Conservation (phyloP, 139 green algal genomes). For the Haematococcus lacustris region DNA sequence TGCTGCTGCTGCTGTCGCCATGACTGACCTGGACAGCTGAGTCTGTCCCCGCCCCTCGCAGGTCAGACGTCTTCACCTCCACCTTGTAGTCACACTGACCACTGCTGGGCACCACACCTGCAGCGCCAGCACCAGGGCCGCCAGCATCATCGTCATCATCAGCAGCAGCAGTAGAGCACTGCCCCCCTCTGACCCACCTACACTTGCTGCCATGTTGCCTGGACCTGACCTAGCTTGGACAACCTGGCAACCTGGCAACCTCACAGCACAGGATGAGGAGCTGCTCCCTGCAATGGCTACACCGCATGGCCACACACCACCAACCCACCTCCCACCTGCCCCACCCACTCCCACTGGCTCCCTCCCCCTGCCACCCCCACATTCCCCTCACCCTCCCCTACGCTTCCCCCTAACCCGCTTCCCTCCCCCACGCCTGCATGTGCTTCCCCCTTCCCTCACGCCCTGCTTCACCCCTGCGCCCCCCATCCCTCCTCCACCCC, state of each 20-base stretch:
- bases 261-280: background rate
- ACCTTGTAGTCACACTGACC: slow-evolving; percentile 33
- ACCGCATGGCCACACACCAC: background rate
- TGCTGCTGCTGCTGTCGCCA: too few relatives aligned
- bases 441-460: background rate
- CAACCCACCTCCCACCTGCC: background rate
- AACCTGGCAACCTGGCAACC: background rate
- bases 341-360: background rate
- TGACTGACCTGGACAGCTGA: slow-evolving; percentile 25
- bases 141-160: background rate
- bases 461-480: background rate
- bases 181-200: too few relatives aligned
- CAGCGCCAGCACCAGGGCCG: too few relatives aligned
- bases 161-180: background rate
- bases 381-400: background rate
- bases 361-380: background rate
- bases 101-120: background rate
- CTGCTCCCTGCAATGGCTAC: slow-evolving; percentile 8
- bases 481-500: background rate
- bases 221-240: background rate
- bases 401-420: background rate
- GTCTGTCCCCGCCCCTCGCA: slow-evolving; percentile 51
- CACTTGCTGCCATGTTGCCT: background rate
- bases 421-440: background rate
- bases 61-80: slow-evolving; percentile 44